These are phyloP conservation scores for Kregervanrija pseudodelftensis DNA, from an alignment of 805 yeast species.

Conservation along the genomic window DNA sequence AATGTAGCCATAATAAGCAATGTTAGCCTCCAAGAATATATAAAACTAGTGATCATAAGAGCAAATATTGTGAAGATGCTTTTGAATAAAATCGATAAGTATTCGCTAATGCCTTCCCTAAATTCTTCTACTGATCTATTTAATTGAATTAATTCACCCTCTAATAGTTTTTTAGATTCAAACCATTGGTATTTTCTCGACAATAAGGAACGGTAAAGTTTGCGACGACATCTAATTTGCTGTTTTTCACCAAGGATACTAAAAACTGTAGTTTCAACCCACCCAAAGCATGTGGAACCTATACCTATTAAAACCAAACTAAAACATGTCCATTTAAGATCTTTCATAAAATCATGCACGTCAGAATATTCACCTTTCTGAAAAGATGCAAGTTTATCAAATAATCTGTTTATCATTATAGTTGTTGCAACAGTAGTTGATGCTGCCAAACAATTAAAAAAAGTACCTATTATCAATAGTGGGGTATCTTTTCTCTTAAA, in stretches of 20 bases:
- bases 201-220: constrained; percentile 39
- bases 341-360: constrained; percentile 26
- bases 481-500: constrained; percentile 18
- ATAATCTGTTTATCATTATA: constrained; percentile 58
- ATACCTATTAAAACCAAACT: constrained; percentile 39
- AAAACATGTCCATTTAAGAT: constrained; percentile 31
- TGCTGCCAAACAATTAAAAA: constrained; percentile 41
- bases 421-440: constrained; percentile 55
- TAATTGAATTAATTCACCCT: constrained; percentile 59
- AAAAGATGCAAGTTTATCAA: constrained; percentile 35
- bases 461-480: constrained; percentile 13
- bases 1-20: constrained; percentile 65
- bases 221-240: constrained; percentile 46
- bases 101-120: constrained; percentile 61
- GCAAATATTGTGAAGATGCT: constrained; percentile 47
- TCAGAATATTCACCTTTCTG: constrained; percentile 26
- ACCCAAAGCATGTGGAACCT: constrained; percentile 35
- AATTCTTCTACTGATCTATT: constrained; percentile 72
- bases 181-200: constrained; percentile 51
- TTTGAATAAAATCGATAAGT: constrained; percentile 50
- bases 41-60: constrained; percentile 56
- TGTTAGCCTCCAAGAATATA: constrained; percentile 80
- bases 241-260: constrained; percentile 66
- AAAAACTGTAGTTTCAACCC: constrained; percentile 58
- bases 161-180: constrained; percentile 47